Evolutionary conservation across 2,329 filamentous ascomycete genomes (phyloP), one percentile per base, ranked within the genome.

Genomic region (Rosellinia necatrix): DNA sequence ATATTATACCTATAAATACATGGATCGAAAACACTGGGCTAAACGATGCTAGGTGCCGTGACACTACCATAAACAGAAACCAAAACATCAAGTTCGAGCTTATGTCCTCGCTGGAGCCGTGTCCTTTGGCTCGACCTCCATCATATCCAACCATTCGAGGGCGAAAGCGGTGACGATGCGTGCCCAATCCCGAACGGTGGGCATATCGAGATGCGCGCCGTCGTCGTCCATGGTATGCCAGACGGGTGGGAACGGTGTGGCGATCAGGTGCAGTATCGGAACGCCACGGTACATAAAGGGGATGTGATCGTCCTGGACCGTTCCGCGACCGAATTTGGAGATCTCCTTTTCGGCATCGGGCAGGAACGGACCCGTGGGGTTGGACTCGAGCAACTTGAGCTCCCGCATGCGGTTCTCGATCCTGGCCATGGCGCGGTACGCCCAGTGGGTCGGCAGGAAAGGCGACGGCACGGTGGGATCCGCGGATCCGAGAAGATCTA

Each of bases 371-470:
- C 67, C 61, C 3, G 62, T 53, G 15, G 76, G 51, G 53, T 68
- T 53, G 22, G 68, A 68, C 58, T 74, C 71, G 58, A 90, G 81
- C 10, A 83, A 72, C 1, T 76, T 75, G 1, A 88, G 73, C 4
- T 75, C 73, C 29, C 86, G 83, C 63, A 93, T 75, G 15, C 89
- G 83, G 4, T 76, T 69, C 72, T 93, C 90, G 17, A 90, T 73
- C 0, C 72, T 70, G 0, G 87, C 84, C 72, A 93, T 80, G 53
- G 80, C 78, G 63, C 82, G 78, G 71, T 93, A 93, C 6, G 90
- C 89, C 90, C 90, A 94, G 68, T 93, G 90, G 0, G 90, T 93
- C 1, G 86, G 88, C 62, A 83, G 81, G 71, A 91, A 92, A 72
- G 89, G 90, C 0, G 87, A 90, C 1, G 85, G 86, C 3, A 93